These are phyloP conservation scores for Micractinium sp. DNA, from an alignment of 139 green algal genomes.

Conservation along the genomic window DNA sequence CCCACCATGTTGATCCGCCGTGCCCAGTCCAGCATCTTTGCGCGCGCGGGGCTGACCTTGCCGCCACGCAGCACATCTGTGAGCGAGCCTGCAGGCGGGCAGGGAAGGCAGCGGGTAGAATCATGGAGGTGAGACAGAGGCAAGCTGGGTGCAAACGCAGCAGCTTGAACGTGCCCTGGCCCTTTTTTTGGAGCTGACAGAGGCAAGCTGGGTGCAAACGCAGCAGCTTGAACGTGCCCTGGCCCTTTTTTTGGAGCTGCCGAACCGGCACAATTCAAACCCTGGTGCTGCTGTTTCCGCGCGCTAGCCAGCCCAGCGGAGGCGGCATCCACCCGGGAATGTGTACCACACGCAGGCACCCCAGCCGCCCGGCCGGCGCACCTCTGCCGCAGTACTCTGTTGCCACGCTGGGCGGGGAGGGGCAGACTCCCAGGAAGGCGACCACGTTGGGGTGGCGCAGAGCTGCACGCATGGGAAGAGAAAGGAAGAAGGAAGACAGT, in stretches of 20 bases:
- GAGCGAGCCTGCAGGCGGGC: conserved; percentile 42
- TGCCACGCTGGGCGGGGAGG: conserved; percentile 35
- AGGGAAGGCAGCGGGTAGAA: not conserved
- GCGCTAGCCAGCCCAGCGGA: too few relatives aligned
- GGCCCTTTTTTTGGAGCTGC: too few relatives aligned
- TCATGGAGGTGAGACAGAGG: not conserved
- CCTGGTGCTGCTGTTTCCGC: too few relatives aligned
- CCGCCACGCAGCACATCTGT: conserved; percentile 64
- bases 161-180: too few relatives aligned
- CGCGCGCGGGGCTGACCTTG: conserved; percentile 20
- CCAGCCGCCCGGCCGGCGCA: not conserved
- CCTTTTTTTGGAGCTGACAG: too few relatives aligned
- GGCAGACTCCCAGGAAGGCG: conserved; percentile 68
- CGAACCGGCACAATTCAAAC: too few relatives aligned
- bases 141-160: too few relatives aligned
- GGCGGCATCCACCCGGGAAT: too few relatives aligned
- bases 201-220: too few relatives aligned
- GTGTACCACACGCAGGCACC: too few relatives aligned
- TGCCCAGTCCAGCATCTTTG: conserved; percentile 61
- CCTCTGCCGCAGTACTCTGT: conserved; percentile 69
- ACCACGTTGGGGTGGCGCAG: conserved; percentile 69
- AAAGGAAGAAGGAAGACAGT: too few relatives aligned
- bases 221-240: too few relatives aligned
- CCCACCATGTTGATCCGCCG: conserved; percentile 59
- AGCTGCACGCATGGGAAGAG: not conserved